These are phyloP conservation scores for Syzygium syzygioides DNA, from an alignment of 441 rosid genomes.

Conservation along the genomic window DNA sequence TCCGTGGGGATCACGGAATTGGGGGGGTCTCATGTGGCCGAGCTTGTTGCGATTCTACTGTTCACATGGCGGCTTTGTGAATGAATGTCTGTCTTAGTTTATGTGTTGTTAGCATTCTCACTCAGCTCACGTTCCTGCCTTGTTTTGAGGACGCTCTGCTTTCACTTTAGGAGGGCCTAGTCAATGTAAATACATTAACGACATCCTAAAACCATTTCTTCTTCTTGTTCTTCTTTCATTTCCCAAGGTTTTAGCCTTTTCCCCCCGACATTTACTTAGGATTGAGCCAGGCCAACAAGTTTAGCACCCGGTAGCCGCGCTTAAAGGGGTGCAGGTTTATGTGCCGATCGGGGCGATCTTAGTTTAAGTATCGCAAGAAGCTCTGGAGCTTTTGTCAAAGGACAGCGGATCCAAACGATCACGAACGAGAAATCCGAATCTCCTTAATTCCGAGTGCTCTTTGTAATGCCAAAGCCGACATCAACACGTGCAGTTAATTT, in stretches of 20 bases:
- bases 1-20: neutral
- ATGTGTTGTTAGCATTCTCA: neutral
- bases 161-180: neutral
- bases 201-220: neutral
- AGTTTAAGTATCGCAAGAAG: neutral
- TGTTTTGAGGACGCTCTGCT: neutral
- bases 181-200: neutral
- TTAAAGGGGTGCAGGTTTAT: neutral
- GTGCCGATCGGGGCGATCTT: accelerated
- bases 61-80: neutral
- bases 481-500: too few species aligned
- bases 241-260: neutral
- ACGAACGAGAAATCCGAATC: neutral
- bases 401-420: neutral
- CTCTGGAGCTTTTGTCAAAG: neutral
- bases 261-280: neutral
- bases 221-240: neutral
- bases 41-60: neutral
- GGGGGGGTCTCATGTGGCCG: neutral
- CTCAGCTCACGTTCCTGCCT: neutral
- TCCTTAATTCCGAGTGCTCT: neutral
- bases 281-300: neutral
- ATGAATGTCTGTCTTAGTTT: neutral
- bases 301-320: neutral
- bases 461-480: neutral